Evolutionary conservation across 176 grass and related monocot genomes (phyloP).

Genomic region (Aegilops bicornis): DNA sequence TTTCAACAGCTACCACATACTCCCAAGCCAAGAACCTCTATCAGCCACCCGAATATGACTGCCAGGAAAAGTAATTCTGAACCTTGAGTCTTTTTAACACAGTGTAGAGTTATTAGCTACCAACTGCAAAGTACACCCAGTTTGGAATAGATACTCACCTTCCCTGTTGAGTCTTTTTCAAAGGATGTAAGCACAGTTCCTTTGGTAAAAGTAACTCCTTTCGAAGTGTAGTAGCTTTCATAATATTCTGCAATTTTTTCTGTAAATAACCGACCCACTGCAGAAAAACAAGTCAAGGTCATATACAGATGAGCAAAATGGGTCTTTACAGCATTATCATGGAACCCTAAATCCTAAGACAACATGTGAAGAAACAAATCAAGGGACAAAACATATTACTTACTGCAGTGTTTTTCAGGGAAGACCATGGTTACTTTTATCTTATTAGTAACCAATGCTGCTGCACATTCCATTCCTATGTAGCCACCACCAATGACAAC

Average conservation of each 20-base stretch:
- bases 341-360: not conserved
- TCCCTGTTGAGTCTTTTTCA: conserved; percentile 57
- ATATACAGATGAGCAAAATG: conserved; percentile 14
- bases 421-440: conserved; percentile 95
- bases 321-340: not conserved
- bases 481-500: conserved; percentile 97
- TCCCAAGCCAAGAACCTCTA: not conserved
- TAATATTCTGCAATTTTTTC: conserved; percentile 90
- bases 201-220: conserved; percentile 85
- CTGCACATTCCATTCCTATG: conserved; percentile 96
- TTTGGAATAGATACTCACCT: conserved; percentile 49
- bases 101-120: not conserved
- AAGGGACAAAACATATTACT: conserved; percentile 20
- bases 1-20: conserved; percentile 13
- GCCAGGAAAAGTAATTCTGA: not conserved
- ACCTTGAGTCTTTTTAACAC: not conserved
- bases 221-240: conserved; percentile 74
- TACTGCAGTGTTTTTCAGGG: conserved; percentile 95
- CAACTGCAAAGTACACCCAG: not conserved
- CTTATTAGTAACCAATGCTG: conserved; percentile 80
- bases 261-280: conserved; percentile 86
- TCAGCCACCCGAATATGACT: not conserved
- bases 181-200: conserved; percentile 88
- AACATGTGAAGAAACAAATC: not conserved
- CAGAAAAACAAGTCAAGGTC: conserved; percentile 19